Conservation (phyloP, 306 rosid species). For the Rosa lucieae region DNA sequence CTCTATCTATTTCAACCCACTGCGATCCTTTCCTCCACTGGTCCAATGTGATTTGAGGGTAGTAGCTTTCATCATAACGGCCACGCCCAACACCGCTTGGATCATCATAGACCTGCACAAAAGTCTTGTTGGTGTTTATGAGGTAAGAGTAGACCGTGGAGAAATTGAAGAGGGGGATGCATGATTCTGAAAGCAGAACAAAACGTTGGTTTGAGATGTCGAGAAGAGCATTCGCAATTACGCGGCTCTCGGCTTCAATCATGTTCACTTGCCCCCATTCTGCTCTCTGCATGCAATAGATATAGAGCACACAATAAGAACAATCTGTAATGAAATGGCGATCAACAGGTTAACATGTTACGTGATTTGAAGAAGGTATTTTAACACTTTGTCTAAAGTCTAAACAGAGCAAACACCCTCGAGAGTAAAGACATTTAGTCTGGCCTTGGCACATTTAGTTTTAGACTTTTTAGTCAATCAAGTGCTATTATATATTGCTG, state of each 20-base stretch:
- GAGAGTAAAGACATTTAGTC: too few species aligned
- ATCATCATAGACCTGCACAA: conserved; percentile 24
- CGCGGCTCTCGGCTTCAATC: conserved; percentile 23
- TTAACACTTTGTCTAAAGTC: conserved; percentile 4
- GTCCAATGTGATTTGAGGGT: conserved; percentile 18
- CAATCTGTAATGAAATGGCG: not conserved
- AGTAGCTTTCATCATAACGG: conserved; percentile 14
- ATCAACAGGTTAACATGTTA: not conserved
- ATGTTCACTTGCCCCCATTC: conserved; percentile 19
- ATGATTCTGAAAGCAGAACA: conserved; percentile 25
- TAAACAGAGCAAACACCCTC: not conserved
- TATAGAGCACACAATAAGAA: not conserved
- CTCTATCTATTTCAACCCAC: conserved; percentile 31
- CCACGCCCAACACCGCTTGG: conserved; percentile 29
- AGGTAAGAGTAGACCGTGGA: conserved; percentile 24
- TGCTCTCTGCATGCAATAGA: conserved; percentile 2
- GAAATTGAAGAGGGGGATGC: conserved; percentile 31
- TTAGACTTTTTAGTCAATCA: not conserved
- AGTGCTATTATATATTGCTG: not conserved
- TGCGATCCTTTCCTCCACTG: conserved; percentile 42
- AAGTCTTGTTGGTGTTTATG: conserved; percentile 3
- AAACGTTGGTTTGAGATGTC: conserved; percentile 27
- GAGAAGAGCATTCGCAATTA: conserved; percentile 24
- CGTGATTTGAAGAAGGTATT: not conserved
- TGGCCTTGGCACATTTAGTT: not conserved